phyloP scores from a whole-genome alignment of 306 rosid genomes.

The Fragaria nilgerrensis region DNA sequence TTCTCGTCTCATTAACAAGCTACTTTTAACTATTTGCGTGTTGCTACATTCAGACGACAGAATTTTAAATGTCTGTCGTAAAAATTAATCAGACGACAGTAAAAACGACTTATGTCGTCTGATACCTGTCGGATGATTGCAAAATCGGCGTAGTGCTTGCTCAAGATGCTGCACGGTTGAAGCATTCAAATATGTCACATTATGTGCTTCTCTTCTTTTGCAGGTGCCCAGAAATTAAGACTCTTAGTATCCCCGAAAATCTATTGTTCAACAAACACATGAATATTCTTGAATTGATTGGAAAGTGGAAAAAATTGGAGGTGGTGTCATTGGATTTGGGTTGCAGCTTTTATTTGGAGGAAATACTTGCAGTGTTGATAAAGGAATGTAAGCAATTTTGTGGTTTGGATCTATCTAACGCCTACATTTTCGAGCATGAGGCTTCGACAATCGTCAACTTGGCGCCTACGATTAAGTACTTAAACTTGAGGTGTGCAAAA shows the following conservation, averaged over 20 bases:
- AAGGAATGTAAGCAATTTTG: neutral
- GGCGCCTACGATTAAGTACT: conserved; percentile 3
- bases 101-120: no score
- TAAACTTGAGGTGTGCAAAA: neutral
- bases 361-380: neutral
- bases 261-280: neutral
- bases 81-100: no score
- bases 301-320: conserved; percentile 1
- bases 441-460: neutral
- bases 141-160: neutral
- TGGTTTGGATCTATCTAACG: neutral
- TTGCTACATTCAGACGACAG: no score
- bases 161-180: neutral
- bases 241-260: neutral
- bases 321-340: conserved; percentile 4
- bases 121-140: no score
- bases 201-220: neutral
- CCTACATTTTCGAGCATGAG: neutral
- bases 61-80: no score
- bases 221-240: neutral
- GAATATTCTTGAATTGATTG: neutral
- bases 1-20: no score
- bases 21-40: no score
- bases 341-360: conserved; percentile 2
- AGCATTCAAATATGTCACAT: neutral